Base-by-base conservation (phyloP, 2,329 filamentous ascomycete genomes). In the Hortaea sp. region DNA sequence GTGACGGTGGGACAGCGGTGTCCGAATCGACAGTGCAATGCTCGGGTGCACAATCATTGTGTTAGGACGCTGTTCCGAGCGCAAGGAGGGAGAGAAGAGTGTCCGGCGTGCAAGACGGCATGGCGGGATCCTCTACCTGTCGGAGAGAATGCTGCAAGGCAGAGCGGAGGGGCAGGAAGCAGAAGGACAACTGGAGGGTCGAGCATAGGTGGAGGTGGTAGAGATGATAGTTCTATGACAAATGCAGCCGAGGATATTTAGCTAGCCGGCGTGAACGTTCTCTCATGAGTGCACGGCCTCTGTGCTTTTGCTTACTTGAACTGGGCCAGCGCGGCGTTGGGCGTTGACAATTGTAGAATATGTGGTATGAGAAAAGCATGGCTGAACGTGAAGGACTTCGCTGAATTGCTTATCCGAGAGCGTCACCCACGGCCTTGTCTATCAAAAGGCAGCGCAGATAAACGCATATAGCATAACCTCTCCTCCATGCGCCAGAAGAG, bases 1-100 rank as follows among this genome's bases (percentile, higher is more conserved):
- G 79, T 97, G 37, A 98, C 90, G 0, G 70, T 84, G 53, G 88
- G 89, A 0, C 77, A 88, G 72, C 77, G 89, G 45, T 95, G 89
- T 66, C 65, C 73, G 2, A 76, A 84, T 49, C 67, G 75, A 34
- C 74, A 80, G 13, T 95, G 89, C 63, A 70, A 67, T 29, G 74
- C 81, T 7, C 74, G 89, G 7, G 65, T 95, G 11, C 89, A 95
- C 63, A 78, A 88, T 52, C 79, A 82, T 43, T 95, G 88, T 63
- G 74, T 79, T 46, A 75, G 79, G 9, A 80, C 78, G 29, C 88
- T 84, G 63, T 94, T 88, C 73, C 74, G 83, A 13, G 77, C 79
- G 37, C 74, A 78, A 51, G 54, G 57, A 12, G 67, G 75, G 46
- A 73, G 73, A 1, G 75, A 76, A 50, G 75, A 72, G 38, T 94